These are phyloP conservation scores for Casuarina glauca DNA, from an alignment of 306 rosid genomes.

Conservation along the genomic window DNA sequence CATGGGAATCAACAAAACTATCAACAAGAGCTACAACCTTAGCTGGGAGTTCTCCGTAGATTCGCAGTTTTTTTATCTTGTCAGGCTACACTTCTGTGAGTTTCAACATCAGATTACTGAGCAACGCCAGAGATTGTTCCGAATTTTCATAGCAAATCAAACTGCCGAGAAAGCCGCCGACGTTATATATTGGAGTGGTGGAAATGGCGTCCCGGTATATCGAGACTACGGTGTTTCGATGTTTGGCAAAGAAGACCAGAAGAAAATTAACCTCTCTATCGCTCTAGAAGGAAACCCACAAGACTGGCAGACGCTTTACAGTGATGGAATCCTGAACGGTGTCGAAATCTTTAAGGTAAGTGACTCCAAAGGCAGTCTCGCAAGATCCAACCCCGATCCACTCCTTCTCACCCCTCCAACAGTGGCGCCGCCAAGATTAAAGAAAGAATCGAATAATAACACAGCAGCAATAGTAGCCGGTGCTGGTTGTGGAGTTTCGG, in stretches of 20 bases:
- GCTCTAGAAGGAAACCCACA: conserved; percentile 22
- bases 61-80: conserved; percentile 7
- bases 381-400: conserved; percentile 42
- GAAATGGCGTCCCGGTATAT: conserved; percentile 19
- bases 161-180: conserved; percentile 21
- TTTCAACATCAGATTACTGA: accelerated
- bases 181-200: conserved; percentile 18
- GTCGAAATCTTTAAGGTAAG: conserved; percentile 52
- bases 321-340: conserved; percentile 44
- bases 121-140: conserved; percentile 17
- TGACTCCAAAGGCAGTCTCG: conserved; percentile 21
- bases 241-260: not conserved
- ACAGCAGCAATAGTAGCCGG: conserved; percentile 7
- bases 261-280: conserved; percentile 28
- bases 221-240: conserved; percentile 21
- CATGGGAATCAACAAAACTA: not conserved
- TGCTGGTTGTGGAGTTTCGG: conserved; percentile 1
- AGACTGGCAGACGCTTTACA: not conserved
- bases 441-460: not conserved
- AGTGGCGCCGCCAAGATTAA: conserved; percentile 3
- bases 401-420: not conserved
- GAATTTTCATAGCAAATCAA: conserved; percentile 30
- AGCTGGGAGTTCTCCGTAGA: conserved; percentile 24
- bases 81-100: conserved; percentile 31
- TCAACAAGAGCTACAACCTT: conserved; percentile 12